A percentile compares a stretch with the other conserved stretches of the same genome.
These are phyloP conservation scores for Mortierella sp. DNA, from an alignment of 371 early-diverging fungal species.

Conservation along the genomic window DNA sequence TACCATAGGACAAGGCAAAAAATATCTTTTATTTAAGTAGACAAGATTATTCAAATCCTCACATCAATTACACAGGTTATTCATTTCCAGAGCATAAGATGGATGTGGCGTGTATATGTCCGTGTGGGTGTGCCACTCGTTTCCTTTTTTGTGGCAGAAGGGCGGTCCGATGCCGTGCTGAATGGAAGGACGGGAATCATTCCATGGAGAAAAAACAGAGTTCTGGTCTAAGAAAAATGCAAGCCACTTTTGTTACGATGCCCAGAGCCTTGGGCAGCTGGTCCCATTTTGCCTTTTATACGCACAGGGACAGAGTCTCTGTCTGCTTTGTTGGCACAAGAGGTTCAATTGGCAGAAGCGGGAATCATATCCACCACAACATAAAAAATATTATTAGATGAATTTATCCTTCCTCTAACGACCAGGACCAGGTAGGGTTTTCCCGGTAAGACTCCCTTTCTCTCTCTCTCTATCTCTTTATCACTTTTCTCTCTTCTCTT, in stretches of 20 bases:
- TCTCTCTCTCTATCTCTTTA: neutral
- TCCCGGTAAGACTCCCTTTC: slow-evolving; percentile 4
- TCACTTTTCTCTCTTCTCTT: neutral
- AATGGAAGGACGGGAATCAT: too few relatives aligned
- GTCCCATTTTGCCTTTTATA: slow-evolving; percentile 8
- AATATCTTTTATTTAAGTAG: too few relatives aligned
- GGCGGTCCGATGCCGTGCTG: too few relatives aligned
- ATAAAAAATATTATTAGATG: neutral
- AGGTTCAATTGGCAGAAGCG: neutral
- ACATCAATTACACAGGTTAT: too few relatives aligned
- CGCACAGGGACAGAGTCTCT: too few relatives aligned
- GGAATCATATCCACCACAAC: neutral
- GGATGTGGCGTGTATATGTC: too few relatives aligned
- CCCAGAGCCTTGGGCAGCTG: slow-evolving; percentile 8
- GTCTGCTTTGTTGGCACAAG: neutral
- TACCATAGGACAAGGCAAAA: too few relatives aligned
- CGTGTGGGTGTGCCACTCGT: too few relatives aligned
- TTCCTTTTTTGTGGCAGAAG: too few relatives aligned
- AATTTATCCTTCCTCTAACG: slow-evolving; percentile 2
- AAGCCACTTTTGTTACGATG: neutral
- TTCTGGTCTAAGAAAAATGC: neutral
- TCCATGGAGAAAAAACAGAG: too few relatives aligned
- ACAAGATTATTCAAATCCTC: too few relatives aligned
- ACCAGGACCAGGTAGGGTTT: slow-evolving; percentile 1
- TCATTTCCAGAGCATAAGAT: too few relatives aligned